Evolutionary conservation across 352 stramenopile genomes (phyloP), one percentile per base, ranked within the genome.

Genomic region (Pilasporangium apinafurcum): DNA sequence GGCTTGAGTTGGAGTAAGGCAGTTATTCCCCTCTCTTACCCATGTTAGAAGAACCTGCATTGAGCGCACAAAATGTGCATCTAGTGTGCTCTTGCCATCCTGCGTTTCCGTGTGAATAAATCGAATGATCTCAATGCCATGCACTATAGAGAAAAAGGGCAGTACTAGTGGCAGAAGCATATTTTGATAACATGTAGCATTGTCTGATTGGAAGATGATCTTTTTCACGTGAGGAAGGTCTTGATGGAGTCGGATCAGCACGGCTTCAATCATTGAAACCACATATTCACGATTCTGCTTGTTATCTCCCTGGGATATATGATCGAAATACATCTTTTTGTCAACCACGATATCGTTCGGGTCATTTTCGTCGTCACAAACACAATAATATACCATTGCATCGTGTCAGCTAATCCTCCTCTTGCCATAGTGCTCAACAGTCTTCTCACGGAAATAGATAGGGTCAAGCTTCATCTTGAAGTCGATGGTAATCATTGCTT

Each of bases 401-500:
- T 55, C 59, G 21, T 59, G 54, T 55, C 59, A 69, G 4, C 9
- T 51, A 14, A 68, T 68, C 13, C 59, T 35, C 1, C 59, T 38
- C 27, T 68, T 69, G 3, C 48, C 54, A n/a, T 66, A 66, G 20
- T 68, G 54, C 1, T 64, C 54, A 0, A 58, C 43, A 4, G 44
- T 67, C 31, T 59, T 67, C 26, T 63, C 51, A 17, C 56, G 48
- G 41, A 50, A 65, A n/a, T 59, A 64, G 0, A 55, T 1, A 3
- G 49, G 52, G 8, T 67, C 53, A 1, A 60, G 35, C 22, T 70
- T 67, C 54, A 67, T 74, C 27, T 69, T 69, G 48, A 68, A 74
- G 30, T 70, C 59, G 1, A 66, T 35, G 3, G 62, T 34, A 0
- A 68, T 25, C 4, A 67, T 27, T 0, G 55, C 59, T 44, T 69